phyloP scores from a whole-genome alignment of 2,329 filamentous ascomycete species.

The Bipolaris oryzae region DNA sequence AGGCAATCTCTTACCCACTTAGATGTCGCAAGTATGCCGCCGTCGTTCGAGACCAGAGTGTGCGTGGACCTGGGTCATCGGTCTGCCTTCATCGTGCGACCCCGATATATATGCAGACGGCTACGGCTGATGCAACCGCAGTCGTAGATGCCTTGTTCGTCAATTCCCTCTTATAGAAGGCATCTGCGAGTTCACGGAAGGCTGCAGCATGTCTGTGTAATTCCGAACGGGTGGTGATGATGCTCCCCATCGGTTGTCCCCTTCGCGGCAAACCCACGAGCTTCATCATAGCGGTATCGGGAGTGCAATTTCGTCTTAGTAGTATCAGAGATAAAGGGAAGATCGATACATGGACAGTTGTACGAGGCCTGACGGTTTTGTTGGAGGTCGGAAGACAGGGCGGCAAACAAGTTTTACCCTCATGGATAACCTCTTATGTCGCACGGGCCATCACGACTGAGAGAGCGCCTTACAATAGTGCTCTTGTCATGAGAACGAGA shows the following conservation, averaged over 20 bases:
- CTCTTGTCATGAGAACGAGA: not conserved
- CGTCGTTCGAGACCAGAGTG: not conserved
- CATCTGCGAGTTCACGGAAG: not conserved
- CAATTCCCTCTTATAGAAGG: too few species aligned
- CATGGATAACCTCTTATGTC: not conserved
- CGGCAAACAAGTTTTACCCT: not conserved
- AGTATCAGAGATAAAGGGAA: too few species aligned
- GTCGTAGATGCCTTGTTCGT: not conserved
- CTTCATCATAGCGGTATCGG: not conserved
- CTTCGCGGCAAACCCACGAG: not conserved
- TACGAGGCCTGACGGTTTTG: too few species aligned
- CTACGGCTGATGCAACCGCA: not conserved
- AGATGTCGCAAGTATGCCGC: too few species aligned
- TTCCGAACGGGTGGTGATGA: not conserved
- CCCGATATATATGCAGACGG: not conserved
- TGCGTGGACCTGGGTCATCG: not conserved
- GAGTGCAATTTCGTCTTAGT: too few species aligned
- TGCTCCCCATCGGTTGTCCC: not conserved
- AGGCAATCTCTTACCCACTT: too few species aligned
- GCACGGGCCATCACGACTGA: conserved; percentile 9
- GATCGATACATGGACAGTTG: too few species aligned
- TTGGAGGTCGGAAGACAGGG: not conserved
- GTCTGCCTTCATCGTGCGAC: not conserved
- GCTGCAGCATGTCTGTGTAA: not conserved
- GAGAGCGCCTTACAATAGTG: not conserved